A percentile compares a stretch with the other conserved stretches of the same genome.
These are phyloP conservation scores for Trichoderma guizhouense DNA, from an alignment of 2,329 filamentous ascomycete species.

Conservation along the genomic window DNA sequence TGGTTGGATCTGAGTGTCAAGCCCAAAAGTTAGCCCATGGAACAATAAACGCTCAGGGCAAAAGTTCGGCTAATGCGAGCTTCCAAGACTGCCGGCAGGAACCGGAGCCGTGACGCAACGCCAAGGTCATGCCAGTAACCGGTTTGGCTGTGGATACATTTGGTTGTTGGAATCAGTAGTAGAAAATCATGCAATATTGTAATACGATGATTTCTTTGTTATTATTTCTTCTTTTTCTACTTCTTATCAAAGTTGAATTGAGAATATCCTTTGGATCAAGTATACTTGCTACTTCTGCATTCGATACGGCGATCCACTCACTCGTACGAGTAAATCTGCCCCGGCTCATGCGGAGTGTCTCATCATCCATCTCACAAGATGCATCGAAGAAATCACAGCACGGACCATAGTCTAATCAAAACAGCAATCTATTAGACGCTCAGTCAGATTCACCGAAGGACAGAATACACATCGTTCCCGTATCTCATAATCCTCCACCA, in stretches of 20 bases:
- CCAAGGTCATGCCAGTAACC: not conserved
- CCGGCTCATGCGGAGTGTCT: not conserved
- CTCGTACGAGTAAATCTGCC: not conserved
- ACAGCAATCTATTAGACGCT: conserved; percentile 31
- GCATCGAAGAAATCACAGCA: not conserved
- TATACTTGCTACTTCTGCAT: not conserved
- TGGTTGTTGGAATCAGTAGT: not conserved
- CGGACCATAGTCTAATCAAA: conserved; percentile 17
- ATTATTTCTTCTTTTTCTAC: not conserved
- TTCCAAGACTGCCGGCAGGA: conserved; percentile 32
- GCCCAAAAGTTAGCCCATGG: conserved; percentile 26
- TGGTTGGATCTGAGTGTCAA: conserved; percentile 21
- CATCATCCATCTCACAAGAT: not conserved
- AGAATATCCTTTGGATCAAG: not conserved
- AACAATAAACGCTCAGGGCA: conserved; percentile 44
- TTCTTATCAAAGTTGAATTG: not conserved
- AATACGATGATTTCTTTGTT: not conserved
- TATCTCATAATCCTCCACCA: conserved; percentile 8
- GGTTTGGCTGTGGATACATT: not conserved
- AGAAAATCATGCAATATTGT: not conserved
- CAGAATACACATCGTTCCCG: conserved; percentile 16
- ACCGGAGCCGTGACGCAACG: conserved; percentile 35
- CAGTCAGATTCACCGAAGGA: conserved; percentile 14
- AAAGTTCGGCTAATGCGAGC: conserved; percentile 43
- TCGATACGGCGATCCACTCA: not conserved